Evolutionary conservation across 768 basidiomycete genomes (phyloP), one percentile per base, ranked within the genome.

Genomic region (Hygrocybe coccinea): DNA sequence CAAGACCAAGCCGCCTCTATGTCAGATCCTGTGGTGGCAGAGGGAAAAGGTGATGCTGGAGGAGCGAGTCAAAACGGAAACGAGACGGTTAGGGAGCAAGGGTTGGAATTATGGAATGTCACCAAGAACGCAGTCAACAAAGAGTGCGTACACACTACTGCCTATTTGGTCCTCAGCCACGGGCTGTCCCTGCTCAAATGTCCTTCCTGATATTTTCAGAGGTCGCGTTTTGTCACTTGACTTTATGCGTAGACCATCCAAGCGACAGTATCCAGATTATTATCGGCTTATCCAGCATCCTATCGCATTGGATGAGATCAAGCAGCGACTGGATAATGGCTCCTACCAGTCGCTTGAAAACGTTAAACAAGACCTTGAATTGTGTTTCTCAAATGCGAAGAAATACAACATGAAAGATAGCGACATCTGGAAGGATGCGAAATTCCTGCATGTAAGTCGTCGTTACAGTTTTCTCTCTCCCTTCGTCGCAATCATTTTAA

Each of bases 301-400:
- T 29, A 91, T 97, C 62, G 85, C 90, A 24, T 76, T 97, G 50
- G 88, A 91, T 43, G 91, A 95, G 60, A 92, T 97, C 74, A 91
- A 91, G 78, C 79, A 82, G 62, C 80, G 82, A 63, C 77, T 94
- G 24, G 85, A 87, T 45, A 71, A 73, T 50, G 74, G 76, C 55
- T 65, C 59, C 11, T 94, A 93, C 63, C 60, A 74, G 12, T 80
- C 84, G 11, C 74, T 92, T 45, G 81, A 85, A 49, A 81, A 78
- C 9, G 83, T 90, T 62, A 83, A 79, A 64, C 75, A 76, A 41
- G 88, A 89, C 64, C 81, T 91, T 50, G 89, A 91, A 63, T 73
- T 84, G 38, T 86, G 87, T 65, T 92, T 92, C 65, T 78, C 75
- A 62, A 91, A 92, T 65, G 89, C 88, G 22, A 89, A 88, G 70